Base-by-base conservation (phyloP, 805 yeast genomes). In the Saccharomycopsis capsularis region DNA sequence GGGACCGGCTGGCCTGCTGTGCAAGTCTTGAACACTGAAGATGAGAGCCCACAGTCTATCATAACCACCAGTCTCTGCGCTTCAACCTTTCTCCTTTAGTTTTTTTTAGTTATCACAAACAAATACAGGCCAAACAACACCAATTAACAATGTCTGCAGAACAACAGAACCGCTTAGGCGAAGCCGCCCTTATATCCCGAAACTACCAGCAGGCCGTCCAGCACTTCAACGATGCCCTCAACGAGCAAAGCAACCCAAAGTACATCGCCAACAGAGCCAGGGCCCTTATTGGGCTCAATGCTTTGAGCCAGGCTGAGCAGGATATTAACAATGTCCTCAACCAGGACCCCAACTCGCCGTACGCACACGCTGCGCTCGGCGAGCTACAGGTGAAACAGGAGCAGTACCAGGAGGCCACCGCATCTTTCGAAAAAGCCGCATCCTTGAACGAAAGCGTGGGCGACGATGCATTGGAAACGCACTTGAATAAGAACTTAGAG, bases 341-440 rank as follows among this genome's bases (percentile, higher is more conserved):
- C n/a, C 24, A 44, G 19, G 19, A 15, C 15, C n/a, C 13, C 21
- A 35, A 50, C 19, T 42, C 48, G 18, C 42, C 52, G 1, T 38
- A 52, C 32, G 45, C 45, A n/a, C 44, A 49, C 16, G 21, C 43
- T 15, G 52, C 55, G 19, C 25, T 41, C 18, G 55, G 55, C 2
- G 55, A 52, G 25, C 27, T 48, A 19, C 29, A 48, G n/a, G 32
- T 24, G 11, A 27, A 39, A 16, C 36, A 52, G 24, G 25, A 43
- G 13, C 18, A 48, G n/a, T 52, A 44, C 30, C 36, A 48, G 36
- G 49, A 21, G 3, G 55, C 55, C 16, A 32, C 55, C 23, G 23
- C 32, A 6, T 23, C 41, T 25, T 52, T 52, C 34, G 50, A 52
- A 25, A 43, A 47, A 18, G 52, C 55, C 24, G 50, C 55, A 7